phyloP scores from a whole-genome alignment of 2,329 filamentous ascomycete genomes.

The Tolypocladium tundrense region DNA sequence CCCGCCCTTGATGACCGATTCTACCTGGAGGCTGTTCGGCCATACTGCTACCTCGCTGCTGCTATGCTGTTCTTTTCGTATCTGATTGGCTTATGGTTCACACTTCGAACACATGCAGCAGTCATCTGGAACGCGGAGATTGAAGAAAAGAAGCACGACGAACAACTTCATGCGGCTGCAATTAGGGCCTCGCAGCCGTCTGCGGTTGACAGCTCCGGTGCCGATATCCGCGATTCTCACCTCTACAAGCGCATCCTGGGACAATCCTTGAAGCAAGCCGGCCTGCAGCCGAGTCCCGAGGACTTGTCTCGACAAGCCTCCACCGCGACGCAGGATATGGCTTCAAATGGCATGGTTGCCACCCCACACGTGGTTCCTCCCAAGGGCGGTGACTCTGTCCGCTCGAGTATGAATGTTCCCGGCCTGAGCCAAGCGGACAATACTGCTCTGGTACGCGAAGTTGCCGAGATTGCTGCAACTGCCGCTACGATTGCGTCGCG shows the following conservation, averaged over 20 bases:
- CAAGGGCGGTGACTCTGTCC: constrained; percentile 39
- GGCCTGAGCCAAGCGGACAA: constrained; percentile 78
- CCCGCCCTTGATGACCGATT: constrained; percentile 80
- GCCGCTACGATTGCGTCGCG: constrained; percentile 79
- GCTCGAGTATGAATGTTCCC: constrained; percentile 43
- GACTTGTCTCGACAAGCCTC: constrained; percentile 31
- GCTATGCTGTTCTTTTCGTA: constrained; percentile 84
- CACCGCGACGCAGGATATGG: constrained; percentile 17
- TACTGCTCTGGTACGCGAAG: constrained; percentile 68
- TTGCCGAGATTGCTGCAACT: constrained; percentile 88
- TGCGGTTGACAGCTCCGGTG: constrained; percentile 36
- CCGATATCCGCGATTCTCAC: constrained; percentile 75
- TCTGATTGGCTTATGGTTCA: constrained; percentile 89
- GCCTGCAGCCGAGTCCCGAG: constrained; percentile 48
- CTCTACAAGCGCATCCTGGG: constrained; percentile 90
- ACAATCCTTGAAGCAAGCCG: constrained; percentile 78
- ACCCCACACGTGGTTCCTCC: constrained; percentile 71
- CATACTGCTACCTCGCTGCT: constrained; percentile 86
- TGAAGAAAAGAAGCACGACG: constrained; percentile 64
- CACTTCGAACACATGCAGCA: constrained; percentile 86
- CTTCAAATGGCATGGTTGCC: constrained; percentile 32
- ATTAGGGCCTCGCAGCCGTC: constrained; percentile 25
- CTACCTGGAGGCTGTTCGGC: constrained; percentile 80
- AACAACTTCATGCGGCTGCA: constrained; percentile 26
- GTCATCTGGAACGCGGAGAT: constrained; percentile 89